These are phyloP conservation scores for Myxozyma kluyveri DNA, from an alignment of 805 yeast species.

Conservation along the genomic window DNA sequence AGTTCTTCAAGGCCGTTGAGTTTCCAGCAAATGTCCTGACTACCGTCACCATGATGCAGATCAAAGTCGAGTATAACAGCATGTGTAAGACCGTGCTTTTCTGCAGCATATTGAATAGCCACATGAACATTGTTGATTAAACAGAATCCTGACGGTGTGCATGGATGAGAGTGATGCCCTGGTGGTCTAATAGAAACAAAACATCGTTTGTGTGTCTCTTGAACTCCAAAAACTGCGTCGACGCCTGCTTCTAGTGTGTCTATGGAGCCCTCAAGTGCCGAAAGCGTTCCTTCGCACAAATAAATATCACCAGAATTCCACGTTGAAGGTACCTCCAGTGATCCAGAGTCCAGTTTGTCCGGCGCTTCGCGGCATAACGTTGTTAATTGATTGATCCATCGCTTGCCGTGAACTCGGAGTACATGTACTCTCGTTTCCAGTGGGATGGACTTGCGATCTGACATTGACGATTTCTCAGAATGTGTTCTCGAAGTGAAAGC, in stretches of 20 bases:
- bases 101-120: conserved; percentile 72
- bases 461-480: conserved; percentile 13
- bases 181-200: conserved; percentile 28
- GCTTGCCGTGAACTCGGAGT: conserved; percentile 63
- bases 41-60: conserved; percentile 86
- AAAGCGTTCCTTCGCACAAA: conserved; percentile 59
- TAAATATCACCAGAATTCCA: conserved; percentile 87
- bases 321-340: conserved; percentile 71
- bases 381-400: conserved; percentile 63
- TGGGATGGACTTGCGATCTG: conserved; percentile 3
- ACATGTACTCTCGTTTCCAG: conserved; percentile 52
- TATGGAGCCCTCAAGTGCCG: conserved; percentile 72
- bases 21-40: conserved; percentile 83
- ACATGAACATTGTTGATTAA: conserved; percentile 77
- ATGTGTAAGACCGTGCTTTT: conserved; percentile 63
- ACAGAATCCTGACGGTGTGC: conserved; percentile 83
- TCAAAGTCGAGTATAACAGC: conserved; percentile 81
- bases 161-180: conserved; percentile 83
- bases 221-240: conserved; percentile 48
- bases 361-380: conserved; percentile 60
- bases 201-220: conserved; percentile 30
- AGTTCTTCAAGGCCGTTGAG: conserved; percentile 54
- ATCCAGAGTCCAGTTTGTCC: conserved; percentile 49
- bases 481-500: conserved; percentile 61
- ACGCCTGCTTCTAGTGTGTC: conserved; percentile 73